phyloP scores from a whole-genome alignment of 805 yeast genomes.

The Schizosaccharomyces pombe region DNA sequence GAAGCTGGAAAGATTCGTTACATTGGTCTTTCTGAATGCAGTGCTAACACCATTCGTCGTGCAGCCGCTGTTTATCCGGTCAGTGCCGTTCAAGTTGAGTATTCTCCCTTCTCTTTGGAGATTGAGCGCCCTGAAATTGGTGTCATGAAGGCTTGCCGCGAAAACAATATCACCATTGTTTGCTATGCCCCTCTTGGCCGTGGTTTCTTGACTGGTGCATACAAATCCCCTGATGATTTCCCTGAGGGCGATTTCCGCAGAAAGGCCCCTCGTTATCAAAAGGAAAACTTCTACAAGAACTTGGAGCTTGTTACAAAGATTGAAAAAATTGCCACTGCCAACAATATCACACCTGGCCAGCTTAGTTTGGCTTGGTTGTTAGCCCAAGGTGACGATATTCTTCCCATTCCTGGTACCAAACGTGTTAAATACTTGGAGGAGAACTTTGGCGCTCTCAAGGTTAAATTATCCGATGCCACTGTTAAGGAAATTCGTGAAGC shows the following conservation, averaged over 20 bases:
- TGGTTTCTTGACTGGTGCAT: constrained; percentile 48
- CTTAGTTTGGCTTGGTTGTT: constrained; percentile 45
- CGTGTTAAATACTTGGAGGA: constrained; percentile 34
- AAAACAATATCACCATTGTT: constrained; percentile 38
- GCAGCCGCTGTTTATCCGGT: constrained; percentile 35
- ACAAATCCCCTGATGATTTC: constrained; percentile 22
- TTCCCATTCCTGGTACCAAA: constrained; percentile 69
- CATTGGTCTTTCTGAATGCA: constrained; percentile 52
- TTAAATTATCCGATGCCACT: constrained; percentile 7
- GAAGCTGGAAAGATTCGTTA: constrained; percentile 45
- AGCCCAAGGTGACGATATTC: constrained; percentile 21
- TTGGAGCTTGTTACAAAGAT: constrained; percentile 25
- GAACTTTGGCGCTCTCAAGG: constrained; percentile 21
- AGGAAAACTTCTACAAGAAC: constrained; percentile 35
- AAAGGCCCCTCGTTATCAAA: constrained; percentile 30
- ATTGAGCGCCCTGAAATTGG: constrained; percentile 30
- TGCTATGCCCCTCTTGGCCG: constrained; percentile 70
- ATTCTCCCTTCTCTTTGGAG: constrained; percentile 46
- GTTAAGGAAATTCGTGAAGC: constrained; percentile 6
- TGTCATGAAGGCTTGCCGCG: constrained; percentile 32
- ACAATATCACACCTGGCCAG: constrained; percentile 35
- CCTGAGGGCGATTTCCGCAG: constrained; percentile 28
- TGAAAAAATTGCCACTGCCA: constrained; percentile 25
- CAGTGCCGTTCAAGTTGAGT: constrained; percentile 54
- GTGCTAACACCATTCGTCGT: constrained; percentile 33